Evolutionary conservation across 2,329 filamentous ascomycete genomes (phyloP).

Genomic region (Aspergillus sp.): DNA sequence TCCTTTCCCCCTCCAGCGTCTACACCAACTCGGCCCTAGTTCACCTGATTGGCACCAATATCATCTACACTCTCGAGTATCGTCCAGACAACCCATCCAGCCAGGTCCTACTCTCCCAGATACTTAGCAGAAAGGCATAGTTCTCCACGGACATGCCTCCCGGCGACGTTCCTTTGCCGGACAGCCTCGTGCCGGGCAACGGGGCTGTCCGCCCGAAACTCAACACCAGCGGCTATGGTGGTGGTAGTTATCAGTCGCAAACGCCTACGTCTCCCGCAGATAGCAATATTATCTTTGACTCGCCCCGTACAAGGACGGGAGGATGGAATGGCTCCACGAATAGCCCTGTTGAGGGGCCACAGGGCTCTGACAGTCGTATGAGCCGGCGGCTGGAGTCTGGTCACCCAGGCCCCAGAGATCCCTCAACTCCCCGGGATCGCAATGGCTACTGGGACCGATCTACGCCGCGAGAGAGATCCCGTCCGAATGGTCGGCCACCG

Average conservation of each 20-base stretch:
- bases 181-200: constrained; percentile 47
- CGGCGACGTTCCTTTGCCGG: constrained; percentile 43
- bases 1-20: constrained; percentile 1
- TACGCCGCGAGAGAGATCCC: constrained; percentile 38
- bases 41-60: constrained; percentile 13
- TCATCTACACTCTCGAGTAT: not conserved
- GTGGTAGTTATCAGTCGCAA: constrained; percentile 37
- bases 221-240: constrained; percentile 40
- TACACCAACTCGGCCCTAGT: constrained; percentile 6
- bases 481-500: constrained; percentile 37
- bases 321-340: constrained; percentile 25
- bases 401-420: constrained; percentile 24
- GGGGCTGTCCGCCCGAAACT: constrained; percentile 40
- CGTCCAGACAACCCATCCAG: not conserved
- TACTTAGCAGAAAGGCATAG: constrained; percentile 18
- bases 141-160: constrained; percentile 42
- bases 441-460: constrained; percentile 36
- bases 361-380: constrained; percentile 33
- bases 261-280: constrained; percentile 46
- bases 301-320: constrained; percentile 35
- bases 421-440: constrained; percentile 31
- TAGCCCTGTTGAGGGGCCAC: constrained; percentile 28
- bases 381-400: constrained; percentile 36
- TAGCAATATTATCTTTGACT: constrained; percentile 38
- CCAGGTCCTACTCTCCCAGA: not conserved